phyloP scores from a whole-genome alignment of 1,139 yeast species.

The Hemisphaericaspora subhashii region DNA sequence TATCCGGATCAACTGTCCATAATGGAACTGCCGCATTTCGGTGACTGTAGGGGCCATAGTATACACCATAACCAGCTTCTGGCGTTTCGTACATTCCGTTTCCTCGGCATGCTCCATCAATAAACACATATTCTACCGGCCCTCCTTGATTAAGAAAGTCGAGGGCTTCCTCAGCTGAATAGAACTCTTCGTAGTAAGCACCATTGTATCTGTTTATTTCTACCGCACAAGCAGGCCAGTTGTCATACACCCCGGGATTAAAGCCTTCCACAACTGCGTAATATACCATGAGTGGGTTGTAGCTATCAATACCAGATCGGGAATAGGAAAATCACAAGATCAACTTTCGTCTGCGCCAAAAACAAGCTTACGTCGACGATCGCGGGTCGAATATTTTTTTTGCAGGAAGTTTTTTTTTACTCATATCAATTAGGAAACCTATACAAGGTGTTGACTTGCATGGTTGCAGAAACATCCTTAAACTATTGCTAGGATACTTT shows the following conservation, averaged over 20 bases:
- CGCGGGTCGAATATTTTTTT: too few relatives aligned
- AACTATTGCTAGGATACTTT: too few relatives aligned
- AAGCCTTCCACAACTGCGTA: neutral
- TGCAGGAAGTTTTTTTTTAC: too few relatives aligned
- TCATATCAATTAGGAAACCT: too few relatives aligned
- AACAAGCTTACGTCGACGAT: too few relatives aligned
- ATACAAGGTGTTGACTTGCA: too few relatives aligned
- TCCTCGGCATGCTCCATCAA: slow-evolving; percentile 69
- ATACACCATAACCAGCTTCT: slow-evolving; percentile 67
- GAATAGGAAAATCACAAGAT: neutral
- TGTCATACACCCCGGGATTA: neutral
- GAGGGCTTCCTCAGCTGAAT: slow-evolving; percentile 37
- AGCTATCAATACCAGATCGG: too few relatives aligned
- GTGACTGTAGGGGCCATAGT: slow-evolving; percentile 54
- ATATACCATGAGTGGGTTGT: neutral
- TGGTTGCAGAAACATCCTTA: too few relatives aligned
- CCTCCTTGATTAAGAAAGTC: neutral
- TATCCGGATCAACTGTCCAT: slow-evolving; percentile 20
- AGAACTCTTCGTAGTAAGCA: neutral
- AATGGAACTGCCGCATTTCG: slow-evolving; percentile 57
- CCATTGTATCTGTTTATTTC: neutral
- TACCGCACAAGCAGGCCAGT: neutral
- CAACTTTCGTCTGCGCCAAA: neutral
- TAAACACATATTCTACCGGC: slow-evolving; percentile 36
- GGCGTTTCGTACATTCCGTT: slow-evolving; percentile 53